Evolutionary conservation across 2,329 filamentous ascomycete genomes (phyloP).

Genomic region (Passalora sequoiae): DNA sequence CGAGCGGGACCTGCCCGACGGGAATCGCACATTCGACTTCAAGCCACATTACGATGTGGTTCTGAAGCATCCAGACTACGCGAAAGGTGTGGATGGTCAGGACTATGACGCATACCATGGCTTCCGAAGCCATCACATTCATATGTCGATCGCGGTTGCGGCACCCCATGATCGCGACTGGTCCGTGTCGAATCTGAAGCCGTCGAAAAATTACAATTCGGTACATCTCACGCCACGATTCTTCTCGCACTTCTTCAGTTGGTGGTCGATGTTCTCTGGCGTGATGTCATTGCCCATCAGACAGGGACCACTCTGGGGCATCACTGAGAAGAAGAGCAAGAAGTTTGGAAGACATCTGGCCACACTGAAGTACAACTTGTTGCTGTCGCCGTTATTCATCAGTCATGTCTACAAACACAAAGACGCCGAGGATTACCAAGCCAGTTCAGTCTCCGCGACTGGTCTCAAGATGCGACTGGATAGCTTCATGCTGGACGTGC

Average conservation of each 20-base stretch:
- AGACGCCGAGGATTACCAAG: slow-evolving; percentile 78
- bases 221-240: slow-evolving; percentile 91
- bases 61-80: slow-evolving; percentile 72
- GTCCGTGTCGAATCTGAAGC: slow-evolving; percentile 67
- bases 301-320: slow-evolving; percentile 86
- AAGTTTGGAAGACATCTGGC: slow-evolving; percentile 95
- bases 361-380: slow-evolving; percentile 96
- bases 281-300: slow-evolving; percentile 91
- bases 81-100: slow-evolving; percentile 51
- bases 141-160: slow-evolving; percentile 85
- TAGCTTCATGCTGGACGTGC: slow-evolving; percentile 94
- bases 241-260: slow-evolving; percentile 96
- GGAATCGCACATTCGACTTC: slow-evolving; percentile 77
- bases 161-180: slow-evolving; percentile 85
- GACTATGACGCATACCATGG: slow-evolving; percentile 88
- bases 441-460: slow-evolving; percentile 78
- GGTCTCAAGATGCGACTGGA: slow-evolving; percentile 95
- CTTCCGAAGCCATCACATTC: slow-evolving; percentile 96
- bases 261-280: slow-evolving; percentile 95
- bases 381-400: slow-evolving; percentile 87
- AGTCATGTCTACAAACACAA: slow-evolving; percentile 99
- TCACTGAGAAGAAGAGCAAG: slow-evolving; percentile 92
- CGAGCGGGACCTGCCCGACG: slow-evolving; percentile 70
- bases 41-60: slow-evolving; percentile 88
- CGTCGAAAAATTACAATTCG: slow-evolving; percentile 90